Evolutionary conservation across 305 asterid species (phyloP), one percentile per base, ranked within the genome.

Genomic region (Fraxinus greggii): DNA sequence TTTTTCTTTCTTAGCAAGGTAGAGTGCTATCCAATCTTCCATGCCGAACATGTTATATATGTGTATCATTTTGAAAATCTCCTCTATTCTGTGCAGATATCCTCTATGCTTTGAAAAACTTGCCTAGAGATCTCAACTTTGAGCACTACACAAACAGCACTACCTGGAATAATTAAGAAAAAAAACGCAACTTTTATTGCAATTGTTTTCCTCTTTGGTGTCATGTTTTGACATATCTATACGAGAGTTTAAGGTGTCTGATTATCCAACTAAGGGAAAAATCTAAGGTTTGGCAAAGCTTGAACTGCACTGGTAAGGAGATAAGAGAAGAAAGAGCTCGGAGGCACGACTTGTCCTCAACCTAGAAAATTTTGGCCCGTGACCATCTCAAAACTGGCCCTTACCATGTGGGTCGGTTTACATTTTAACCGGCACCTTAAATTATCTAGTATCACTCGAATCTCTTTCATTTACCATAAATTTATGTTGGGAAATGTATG

Each of bases 81-180:
- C 9, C 31, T 69, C 13, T 70, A 28, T 31, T 42, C 35, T 76
- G 70, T 82, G 88, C 91, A 91, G 92, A 91, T 86, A 85, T 89
- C 17, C 88, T 91, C 21, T 90, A 82, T 80, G 91, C 92, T 81
- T 79, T 91, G 69, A 78, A 84, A 79, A 56, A 82, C 32, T 78
- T 91, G 81, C 93, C 92, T 59, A 85, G 86, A 82, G 90, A 88
- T 87, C 88, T 86, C 69, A 91, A 88, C 24, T 88, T 89, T 48
- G 81, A 87, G 72, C 83, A 80, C 61, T 89, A 31, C 83, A 79
- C 81, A 80, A 86, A 83, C 56, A 75, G 59, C 65, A 81, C 82
- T 21, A 48, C 75, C 45, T 73, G 36, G 67, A 81, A 85, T 21
- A 61, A 87, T 92, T 88, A 87, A 89, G 89, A 76, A 76, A 83